Conservation (phyloP, 1,284 basidiomycete species). For the Sporisorium graminicola region DNA sequence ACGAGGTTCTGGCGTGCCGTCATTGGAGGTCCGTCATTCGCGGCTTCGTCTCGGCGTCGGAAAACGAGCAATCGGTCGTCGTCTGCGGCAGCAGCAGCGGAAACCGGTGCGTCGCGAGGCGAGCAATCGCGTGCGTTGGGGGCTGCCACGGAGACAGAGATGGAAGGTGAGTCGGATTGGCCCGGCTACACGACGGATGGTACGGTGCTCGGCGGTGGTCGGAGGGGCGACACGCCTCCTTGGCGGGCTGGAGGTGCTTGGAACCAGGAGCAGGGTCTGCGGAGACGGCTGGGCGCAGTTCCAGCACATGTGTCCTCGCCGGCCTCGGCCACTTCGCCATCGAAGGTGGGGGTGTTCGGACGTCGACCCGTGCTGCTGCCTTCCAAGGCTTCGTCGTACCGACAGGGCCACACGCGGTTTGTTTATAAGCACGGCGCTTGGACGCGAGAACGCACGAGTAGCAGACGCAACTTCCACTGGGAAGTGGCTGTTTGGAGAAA, state of each 20-base stretch:
- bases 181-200: constrained; percentile 38
- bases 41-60: constrained; percentile 18
- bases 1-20: constrained; percentile 60
- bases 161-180: constrained; percentile 44
- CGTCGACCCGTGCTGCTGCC: constrained; percentile 22
- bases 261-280: constrained; percentile 13
- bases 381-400: constrained; percentile 18
- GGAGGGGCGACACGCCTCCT: constrained; percentile 3
- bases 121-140: constrained; percentile 2
- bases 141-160: constrained; percentile 34
- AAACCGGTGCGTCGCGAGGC: neutral
- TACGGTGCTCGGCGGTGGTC: constrained; percentile 29
- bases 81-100: neutral
- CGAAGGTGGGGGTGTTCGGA: neutral
- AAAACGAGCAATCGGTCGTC: constrained; percentile 9
- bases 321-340: neutral
- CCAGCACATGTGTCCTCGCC: neutral
- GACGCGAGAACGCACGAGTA: constrained; percentile 32
- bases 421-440: constrained; percentile 23
- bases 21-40: constrained; percentile 53
- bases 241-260: neutral
- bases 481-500: constrained; percentile 67
- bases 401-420: constrained; percentile 20
- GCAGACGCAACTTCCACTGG: constrained; percentile 66
- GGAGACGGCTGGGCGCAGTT: constrained; percentile 8